Evolutionary conservation across 2,329 filamentous ascomycete species (phyloP).

Genomic region (Fusarium subglutinans): DNA sequence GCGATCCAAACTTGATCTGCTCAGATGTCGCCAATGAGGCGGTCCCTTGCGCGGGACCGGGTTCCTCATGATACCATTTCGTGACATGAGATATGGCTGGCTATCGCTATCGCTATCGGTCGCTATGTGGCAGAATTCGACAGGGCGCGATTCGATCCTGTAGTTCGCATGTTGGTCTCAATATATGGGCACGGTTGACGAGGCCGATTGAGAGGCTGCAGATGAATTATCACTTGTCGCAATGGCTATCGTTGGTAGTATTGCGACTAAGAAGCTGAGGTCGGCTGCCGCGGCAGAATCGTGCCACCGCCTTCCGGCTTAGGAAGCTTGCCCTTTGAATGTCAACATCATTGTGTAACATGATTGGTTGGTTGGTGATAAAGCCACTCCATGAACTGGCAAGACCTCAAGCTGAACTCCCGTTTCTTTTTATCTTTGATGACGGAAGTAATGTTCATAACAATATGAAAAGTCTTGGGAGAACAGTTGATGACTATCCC

Average conservation of each 20-base stretch:
- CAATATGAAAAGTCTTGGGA: no score
- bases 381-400: background rate
- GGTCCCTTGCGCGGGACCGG: slow-evolving; percentile 54
- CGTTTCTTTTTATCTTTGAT: background rate
- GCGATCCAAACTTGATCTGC: slow-evolving; percentile 58
- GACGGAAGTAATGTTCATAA: background rate
- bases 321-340: background rate
- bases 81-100: slow-evolving; percentile 40
- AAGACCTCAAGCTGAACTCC: background rate
- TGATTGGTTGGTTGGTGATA: slow-evolving; percentile 21
- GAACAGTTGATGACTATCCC: background rate
- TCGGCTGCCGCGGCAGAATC: slow-evolving; percentile 42
- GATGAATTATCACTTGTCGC: slow-evolving; percentile 12
- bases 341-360: slow-evolving; percentile 4
- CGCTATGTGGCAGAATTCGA: slow-evolving; percentile 32
- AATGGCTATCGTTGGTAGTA: slow-evolving; percentile 12
- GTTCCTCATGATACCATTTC: slow-evolving; percentile 42
- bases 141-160: slow-evolving; percentile 23
- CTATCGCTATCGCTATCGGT: slow-evolving; percentile 21
- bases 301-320: slow-evolving; percentile 42
- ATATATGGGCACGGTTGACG: slow-evolving; percentile 15
- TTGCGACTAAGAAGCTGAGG: slow-evolving; percentile 31
- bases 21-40: slow-evolving; percentile 63
- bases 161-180: slow-evolving; percentile 37
- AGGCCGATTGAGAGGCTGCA: slow-evolving; percentile 11